Evolutionary conservation across 1,139 yeast species (phyloP).

Genomic region (Geotrichum restrictum): DNA sequence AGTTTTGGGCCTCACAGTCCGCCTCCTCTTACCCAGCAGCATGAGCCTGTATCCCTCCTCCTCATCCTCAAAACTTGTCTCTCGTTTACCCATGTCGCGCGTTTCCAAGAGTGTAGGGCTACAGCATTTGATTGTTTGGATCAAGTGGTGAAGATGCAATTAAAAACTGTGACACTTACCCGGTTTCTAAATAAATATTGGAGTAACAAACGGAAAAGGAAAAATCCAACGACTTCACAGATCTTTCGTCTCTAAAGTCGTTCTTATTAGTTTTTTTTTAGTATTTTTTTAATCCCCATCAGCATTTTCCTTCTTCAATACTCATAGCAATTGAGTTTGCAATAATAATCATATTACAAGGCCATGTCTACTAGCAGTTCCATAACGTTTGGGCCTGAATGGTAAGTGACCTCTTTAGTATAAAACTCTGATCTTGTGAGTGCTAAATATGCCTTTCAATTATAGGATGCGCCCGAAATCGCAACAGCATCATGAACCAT

Average conservation of each 20-base stretch:
- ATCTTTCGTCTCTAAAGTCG: background rate
- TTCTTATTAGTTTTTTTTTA: background rate
- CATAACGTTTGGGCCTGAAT: slow-evolving; percentile 23
- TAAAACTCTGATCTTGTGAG: background rate
- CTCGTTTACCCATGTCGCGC: slow-evolving; percentile 14
- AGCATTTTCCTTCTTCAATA: background rate
- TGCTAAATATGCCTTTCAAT: too few species aligned
- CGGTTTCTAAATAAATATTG: background rate
- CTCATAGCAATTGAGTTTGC: background rate
- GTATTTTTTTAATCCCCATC: background rate
- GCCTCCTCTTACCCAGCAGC: slow-evolving; percentile 3
- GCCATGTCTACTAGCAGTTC: slow-evolving; percentile 17
- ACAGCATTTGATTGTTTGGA: too few species aligned
- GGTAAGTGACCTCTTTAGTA: slow-evolving; percentile 15
- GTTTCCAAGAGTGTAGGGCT: too few species aligned
- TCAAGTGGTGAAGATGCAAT: too few species aligned
- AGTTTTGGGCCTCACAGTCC: background rate
- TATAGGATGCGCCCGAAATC: slow-evolving; percentile 17
- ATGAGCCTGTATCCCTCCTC: slow-evolving; percentile 16
- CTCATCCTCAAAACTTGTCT: slow-evolving; percentile 9
- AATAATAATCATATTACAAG: too few species aligned
- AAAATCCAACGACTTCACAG: background rate
- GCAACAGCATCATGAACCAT: background rate
- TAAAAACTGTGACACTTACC: background rate
- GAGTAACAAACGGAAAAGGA: background rate